A percentile compares a stretch with the other conserved stretches of the same genome.
phyloP scores from a whole-genome alignment of 1,284 basidiomycete species.

The Ustilago shanxiensis region DNA sequence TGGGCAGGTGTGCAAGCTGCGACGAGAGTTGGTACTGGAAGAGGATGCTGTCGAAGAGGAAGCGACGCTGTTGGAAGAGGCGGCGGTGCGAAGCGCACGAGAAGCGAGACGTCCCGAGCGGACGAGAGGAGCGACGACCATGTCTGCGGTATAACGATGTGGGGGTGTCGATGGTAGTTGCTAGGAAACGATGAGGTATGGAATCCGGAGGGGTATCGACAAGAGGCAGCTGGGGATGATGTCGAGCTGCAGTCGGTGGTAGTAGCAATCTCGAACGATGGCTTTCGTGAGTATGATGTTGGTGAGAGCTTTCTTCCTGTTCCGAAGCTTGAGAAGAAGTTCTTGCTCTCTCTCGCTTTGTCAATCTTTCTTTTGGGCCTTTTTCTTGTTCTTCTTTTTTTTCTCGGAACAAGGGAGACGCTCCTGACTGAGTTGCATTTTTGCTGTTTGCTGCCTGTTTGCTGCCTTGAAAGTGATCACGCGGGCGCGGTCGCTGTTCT shows the following conservation, averaged over 20 bases:
- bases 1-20: slow-evolving; percentile 58
- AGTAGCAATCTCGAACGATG: neutral
- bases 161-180: neutral
- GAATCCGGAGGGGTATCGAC: neutral
- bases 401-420: slow-evolving; percentile 34
- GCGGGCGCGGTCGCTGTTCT: neutral
- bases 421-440: neutral
- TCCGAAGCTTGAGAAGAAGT: slow-evolving; percentile 10
- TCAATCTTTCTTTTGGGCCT: slow-evolving; percentile 13
- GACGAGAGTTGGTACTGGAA: slow-evolving; percentile 3
- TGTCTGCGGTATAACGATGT: slow-evolving; percentile 10
- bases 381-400: slow-evolving; percentile 8
- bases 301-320: neutral
- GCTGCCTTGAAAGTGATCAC: slow-evolving; percentile 14
- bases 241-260: neutral
- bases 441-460: neutral
- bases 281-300: neutral
- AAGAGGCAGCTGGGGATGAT: neutral
- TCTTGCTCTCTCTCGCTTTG: slow-evolving; percentile 7
- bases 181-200: neutral
- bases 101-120: slow-evolving; percentile 38
- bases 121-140: slow-evolving; percentile 35
- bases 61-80: slow-evolving; percentile 8
- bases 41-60: slow-evolving; percentile 25
- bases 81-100: slow-evolving; percentile 17